Percentiles rank a stretch among this genome's conserved stretches.
Conservation (phyloP, 2,329 filamentous ascomycete genomes). For the Chlorencoelia australis region DNA sequence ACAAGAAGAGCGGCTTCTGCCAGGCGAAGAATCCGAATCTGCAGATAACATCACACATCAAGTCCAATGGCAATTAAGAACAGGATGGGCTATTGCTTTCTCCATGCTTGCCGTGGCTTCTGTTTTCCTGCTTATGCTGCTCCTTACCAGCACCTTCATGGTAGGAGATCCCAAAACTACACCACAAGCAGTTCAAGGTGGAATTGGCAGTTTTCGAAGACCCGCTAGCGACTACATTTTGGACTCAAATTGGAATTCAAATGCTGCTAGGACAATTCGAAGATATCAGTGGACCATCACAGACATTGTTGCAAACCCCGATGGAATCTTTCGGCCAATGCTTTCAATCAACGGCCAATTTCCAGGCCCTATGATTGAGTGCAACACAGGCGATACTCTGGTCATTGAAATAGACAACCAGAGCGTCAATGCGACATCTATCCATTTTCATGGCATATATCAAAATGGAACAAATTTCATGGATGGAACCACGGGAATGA, state of each 20-base stretch:
- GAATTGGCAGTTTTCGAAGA: conserved; percentile 21
- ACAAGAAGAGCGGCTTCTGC: conserved; percentile 19
- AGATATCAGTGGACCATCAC: conserved; percentile 51
- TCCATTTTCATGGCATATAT: conserved; percentile 73
- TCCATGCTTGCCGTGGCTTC: conserved; percentile 15
- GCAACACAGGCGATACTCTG: conserved; percentile 63
- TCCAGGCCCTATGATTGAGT: conserved; percentile 62
- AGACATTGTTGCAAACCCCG: conserved; percentile 49
- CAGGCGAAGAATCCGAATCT: conserved; percentile 12
- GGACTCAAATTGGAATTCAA: conserved; percentile 44
- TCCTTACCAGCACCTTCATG: conserved; percentile 20
- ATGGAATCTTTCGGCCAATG: conserved; percentile 47
- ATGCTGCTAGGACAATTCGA: conserved; percentile 38
- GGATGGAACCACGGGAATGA: conserved; percentile 57
- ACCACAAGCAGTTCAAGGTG: conserved; percentile 2
- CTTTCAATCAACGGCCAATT: conserved; percentile 67
- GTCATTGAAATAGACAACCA: conserved; percentile 60
- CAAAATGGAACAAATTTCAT: conserved; percentile 67
- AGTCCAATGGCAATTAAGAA: conserved; percentile 24
- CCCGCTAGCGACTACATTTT: conserved; percentile 45
- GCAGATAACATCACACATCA: conserved; percentile 14
- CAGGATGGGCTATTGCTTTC: conserved; percentile 19
- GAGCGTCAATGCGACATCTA: conserved; percentile 49
- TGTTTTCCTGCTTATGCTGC: conserved; percentile 15
- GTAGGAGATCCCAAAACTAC: conserved; percentile 8